Base-by-base conservation (phyloP, 2,329 filamentous ascomycete genomes). In the Cadophora malorum region DNA sequence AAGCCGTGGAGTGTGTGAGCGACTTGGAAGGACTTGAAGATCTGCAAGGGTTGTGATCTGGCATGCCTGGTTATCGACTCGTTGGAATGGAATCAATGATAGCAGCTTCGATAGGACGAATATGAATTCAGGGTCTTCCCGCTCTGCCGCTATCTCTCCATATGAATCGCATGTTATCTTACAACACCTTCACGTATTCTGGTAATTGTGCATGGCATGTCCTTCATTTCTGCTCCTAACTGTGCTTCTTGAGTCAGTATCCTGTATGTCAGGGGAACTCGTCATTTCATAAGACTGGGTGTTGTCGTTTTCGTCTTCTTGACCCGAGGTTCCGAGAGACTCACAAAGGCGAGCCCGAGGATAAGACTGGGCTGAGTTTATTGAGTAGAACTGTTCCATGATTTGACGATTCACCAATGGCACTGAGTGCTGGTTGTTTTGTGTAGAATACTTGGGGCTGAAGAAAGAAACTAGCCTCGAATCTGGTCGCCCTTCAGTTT, bases 391-490 rank as follows among this genome's bases (percentile, higher is more conserved):
- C 23, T 16, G 33, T 38, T 58, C 33, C 55, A 38, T 58, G 19
- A 55, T 21, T 21, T 49, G n/a, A 14, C 19, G 12, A 58, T 58
- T 58, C 21, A 56, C 53, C 28, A 38, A 35, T 33, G 16, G 6
- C 28, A 35, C 60, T 50, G 25, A 28, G 21, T 63, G 31, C 5
- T 35, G 28, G 25, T 38, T 63, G 25, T 53, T 52, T 52, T 23
- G 45, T 25, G 31, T 50, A 63, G 25, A 52, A 33, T 63, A 49
- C n/a, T 49, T 23, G 45, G 25, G 61, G 49, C 61, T 53, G 33
- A 52, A 63, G 45, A 63, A 52, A 63, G 60, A 63, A 63, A 62
- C 38, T 62, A 62, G 45, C 25, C 60, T 63, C 25, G 6, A 31
- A 50, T 50, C 7, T 8, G 45, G 53, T 31, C 41, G 16, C 50